Base-by-base conservation (phyloP, 2,329 filamentous ascomycete genomes). In the Claviceps cyperi region DNA sequence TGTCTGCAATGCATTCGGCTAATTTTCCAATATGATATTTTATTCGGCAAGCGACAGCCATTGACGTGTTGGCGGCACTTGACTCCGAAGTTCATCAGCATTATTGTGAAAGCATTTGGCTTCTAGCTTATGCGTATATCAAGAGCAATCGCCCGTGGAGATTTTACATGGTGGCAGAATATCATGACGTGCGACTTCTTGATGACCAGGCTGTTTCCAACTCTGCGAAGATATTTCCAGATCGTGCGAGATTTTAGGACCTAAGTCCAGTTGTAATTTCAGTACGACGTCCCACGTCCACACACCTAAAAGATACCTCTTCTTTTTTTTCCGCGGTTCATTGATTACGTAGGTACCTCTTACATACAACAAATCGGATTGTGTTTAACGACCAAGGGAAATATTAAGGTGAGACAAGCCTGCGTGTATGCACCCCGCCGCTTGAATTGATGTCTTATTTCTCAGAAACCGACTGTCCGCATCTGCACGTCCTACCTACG, bases 1-100 rank as follows among this genome's bases (percentile, higher is more conserved):
- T 43, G 47, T 37, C 22, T 48, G 47, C 47, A 28, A 38, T 37
- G 17, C 21, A 36, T 43, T 49, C 40, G 47, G 40, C 28, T 49
- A 44, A 17, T 28, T 13, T 32, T 38, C 40, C 40, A 43, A 49
- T 44, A 43, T 21, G 14, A 19, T 15, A 37, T 43, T 21, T 4
- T 22, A 8, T 24, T 24, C 47, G 47, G 47, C 28, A 43, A 41
- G n/a, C 11, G 6, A 8, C 9, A 40, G n/a, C 44, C 39, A 11
- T 43, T 6, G 32, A 22, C 7, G 13, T 24, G 8, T 41, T 40
- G 28, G 39, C 32, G 28, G 37, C 28, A 32, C 28, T 32, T 11
- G 22, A 19, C 4, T 5, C 17, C 21, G 35, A 38, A 9, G 14
- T 11, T 22, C 17, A 9, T 13, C 7, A 4, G 43, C 15, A 14